These are phyloP conservation scores for Ceratobasidium sp. DNA, from an alignment of 1,284 basidiomycete genomes.

Conservation along the genomic window DNA sequence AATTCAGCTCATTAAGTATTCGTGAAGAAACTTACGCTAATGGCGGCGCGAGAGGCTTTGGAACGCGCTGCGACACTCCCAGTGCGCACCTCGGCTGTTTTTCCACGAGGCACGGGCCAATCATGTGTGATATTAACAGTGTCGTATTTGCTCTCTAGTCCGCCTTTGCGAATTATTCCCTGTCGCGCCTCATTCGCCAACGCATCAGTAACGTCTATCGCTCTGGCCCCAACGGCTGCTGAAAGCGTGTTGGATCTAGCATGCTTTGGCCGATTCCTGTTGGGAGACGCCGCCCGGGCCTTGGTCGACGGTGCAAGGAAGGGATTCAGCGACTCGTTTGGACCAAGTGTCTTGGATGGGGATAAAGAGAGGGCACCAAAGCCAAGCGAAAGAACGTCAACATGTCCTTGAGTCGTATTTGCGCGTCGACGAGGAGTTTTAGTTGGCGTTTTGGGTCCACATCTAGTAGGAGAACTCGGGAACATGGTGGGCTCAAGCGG, in stretches of 20 bases:
- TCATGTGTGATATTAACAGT: conserved; percentile 65
- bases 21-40: conserved; percentile 11
- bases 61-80: conserved; percentile 41
- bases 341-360: conserved; percentile 42
- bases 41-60: conserved; percentile 39
- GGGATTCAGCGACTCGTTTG: conserved; percentile 43
- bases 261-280: conserved; percentile 27
- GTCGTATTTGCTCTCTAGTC: conserved; percentile 79
- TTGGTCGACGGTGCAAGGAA: conserved; percentile 45
- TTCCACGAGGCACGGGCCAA: conserved; percentile 41
- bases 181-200: conserved; percentile 71
- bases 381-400: conserved; percentile 42
- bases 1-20: conserved; percentile 19
- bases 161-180: conserved; percentile 79
- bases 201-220: conserved; percentile 66
- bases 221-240: conserved; percentile 49
- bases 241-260: conserved; percentile 41
- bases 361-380: conserved; percentile 47
- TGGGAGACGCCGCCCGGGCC: conserved; percentile 36
- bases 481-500: conserved; percentile 29
- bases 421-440: conserved; percentile 44
- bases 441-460: conserved; percentile 23
- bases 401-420: conserved; percentile 40
- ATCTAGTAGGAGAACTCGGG: conserved; percentile 10
- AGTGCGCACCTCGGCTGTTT: conserved; percentile 34